Conservation (phyloP, 495 filamentous ascomycete genomes). For the Lasiosphaeria hispida region DNA sequence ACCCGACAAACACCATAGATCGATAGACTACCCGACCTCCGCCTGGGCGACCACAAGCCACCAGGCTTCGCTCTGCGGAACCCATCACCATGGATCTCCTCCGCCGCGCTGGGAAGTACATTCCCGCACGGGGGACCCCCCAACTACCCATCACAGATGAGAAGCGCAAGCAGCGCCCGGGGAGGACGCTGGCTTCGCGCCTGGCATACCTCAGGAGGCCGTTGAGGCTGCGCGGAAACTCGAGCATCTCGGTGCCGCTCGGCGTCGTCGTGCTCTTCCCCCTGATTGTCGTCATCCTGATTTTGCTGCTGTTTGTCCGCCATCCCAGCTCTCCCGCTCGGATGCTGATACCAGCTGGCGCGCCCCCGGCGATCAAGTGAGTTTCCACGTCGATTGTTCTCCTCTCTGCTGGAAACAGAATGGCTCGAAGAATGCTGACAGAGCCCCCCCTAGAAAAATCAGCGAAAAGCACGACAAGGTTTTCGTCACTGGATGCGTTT, state of each 20-base stretch:
- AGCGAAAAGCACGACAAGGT: conserved; percentile 96
- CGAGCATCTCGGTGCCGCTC: conserved; percentile 87
- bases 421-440: too few species aligned
- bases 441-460: conserved; percentile 76
- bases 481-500: conserved; percentile 85
- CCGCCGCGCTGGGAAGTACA: conserved; percentile 50
- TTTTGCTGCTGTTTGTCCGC: conserved; percentile 84
- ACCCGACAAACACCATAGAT: not conserved
- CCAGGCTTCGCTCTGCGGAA: conserved; percentile 18
- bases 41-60: conserved; percentile 5
- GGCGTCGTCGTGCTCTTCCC: conserved; percentile 93
- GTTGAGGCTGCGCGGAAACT: conserved; percentile 90
- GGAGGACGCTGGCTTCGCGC: conserved; percentile 39
- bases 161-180: conserved; percentile 36
- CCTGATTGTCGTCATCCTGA: conserved; percentile 84
- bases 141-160: conserved; percentile 46
- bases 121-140: conserved; percentile 38
- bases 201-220: conserved; percentile 86
- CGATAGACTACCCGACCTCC: conserved; percentile 11
- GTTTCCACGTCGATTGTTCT: not conserved
- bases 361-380: conserved; percentile 89
- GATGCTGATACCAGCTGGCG: conserved; percentile 84
- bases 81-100: conserved; percentile 53
- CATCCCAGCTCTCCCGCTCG: conserved; percentile 80
- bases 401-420: not conserved